Evolutionary conservation across 129 eudicot species (phyloP).

Genomic region (Flaveria brownii): DNA sequence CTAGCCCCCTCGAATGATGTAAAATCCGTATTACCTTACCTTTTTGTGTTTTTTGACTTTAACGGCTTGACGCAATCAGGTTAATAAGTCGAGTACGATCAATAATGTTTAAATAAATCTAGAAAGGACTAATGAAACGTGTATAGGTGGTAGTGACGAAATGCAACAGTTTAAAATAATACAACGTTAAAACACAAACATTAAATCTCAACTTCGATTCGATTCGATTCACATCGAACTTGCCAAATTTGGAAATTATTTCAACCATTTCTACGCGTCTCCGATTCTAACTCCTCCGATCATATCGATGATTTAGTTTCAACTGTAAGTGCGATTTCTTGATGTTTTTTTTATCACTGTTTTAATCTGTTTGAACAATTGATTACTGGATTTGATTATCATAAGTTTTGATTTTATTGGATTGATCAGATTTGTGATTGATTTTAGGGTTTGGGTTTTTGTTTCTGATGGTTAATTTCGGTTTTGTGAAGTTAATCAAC

Average conservation of each 20-base stretch:
- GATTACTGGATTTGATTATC: conserved; percentile 10
- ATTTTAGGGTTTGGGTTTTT: conserved; percentile 4
- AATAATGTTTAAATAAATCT: neutral
- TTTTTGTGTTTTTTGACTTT: too few species aligned
- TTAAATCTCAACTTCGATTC: conserved; percentile 7
- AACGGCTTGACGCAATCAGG: too few species aligned
- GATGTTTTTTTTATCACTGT: neutral
- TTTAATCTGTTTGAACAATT: neutral
- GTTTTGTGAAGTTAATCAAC: neutral
- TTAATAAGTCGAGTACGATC: too few species aligned
- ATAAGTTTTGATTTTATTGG: neutral
- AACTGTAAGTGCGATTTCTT: conserved; percentile 23
- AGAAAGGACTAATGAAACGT: neutral
- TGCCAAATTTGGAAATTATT: conserved; percentile 7
- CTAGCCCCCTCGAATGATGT: too few species aligned
- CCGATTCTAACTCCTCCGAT: conserved; percentile 10
- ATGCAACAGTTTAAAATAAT: conserved; percentile 2
- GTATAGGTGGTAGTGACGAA: neutral
- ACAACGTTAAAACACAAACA: conserved; percentile 15
- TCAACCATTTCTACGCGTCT: conserved; percentile 3
- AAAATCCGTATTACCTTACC: too few species aligned
- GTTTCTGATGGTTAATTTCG: neutral
- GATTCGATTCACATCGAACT: conserved; percentile 15
- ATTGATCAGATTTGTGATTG: conserved; percentile 6
- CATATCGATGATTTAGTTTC: conserved; percentile 19